Conservation (phyloP, 108 stramenopile species). For the Skeletonema potamos region DNA sequence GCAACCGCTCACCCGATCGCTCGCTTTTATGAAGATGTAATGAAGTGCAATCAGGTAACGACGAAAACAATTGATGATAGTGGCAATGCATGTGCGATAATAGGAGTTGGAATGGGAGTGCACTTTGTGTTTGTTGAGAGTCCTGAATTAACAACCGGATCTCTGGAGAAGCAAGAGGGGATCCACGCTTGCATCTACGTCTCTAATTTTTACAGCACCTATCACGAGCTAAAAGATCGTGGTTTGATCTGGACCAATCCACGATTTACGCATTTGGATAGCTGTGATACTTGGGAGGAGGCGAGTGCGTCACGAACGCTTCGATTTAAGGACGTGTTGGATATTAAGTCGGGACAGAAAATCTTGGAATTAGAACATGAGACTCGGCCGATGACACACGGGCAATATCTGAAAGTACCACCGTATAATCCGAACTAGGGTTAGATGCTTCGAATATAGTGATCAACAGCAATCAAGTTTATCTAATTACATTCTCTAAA, state of each 20-base stretch:
- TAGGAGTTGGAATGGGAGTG: constrained; percentile 46
- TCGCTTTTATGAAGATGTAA: constrained; percentile 43
- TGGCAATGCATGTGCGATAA: neutral
- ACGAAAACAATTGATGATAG: neutral
- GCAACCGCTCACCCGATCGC: constrained; percentile 29
- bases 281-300: constrained; percentile 63
- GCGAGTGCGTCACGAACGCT: constrained; percentile 42
- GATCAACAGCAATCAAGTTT: neutral
- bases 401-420: constrained; percentile 47
- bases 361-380: constrained; percentile 47
- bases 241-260: constrained; percentile 55
- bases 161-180: constrained; percentile 36
- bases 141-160: neutral
- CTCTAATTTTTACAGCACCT: constrained; percentile 28
- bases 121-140: constrained; percentile 52
- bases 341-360: constrained; percentile 27
- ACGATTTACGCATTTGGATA: constrained; percentile 53
- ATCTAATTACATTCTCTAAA: neutral
- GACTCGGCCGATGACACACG: constrained; percentile 44
- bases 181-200: constrained; percentile 49
- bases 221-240: constrained; percentile 12
- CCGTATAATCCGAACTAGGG: constrained; percentile 19
- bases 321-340: constrained; percentile 47
- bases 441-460: neutral
- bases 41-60: constrained; percentile 30